Percentiles rank a stretch among this genome's conserved stretches.
Conservation (phyloP, 306 rosid genomes). For the Vigna unguiculata region DNA sequence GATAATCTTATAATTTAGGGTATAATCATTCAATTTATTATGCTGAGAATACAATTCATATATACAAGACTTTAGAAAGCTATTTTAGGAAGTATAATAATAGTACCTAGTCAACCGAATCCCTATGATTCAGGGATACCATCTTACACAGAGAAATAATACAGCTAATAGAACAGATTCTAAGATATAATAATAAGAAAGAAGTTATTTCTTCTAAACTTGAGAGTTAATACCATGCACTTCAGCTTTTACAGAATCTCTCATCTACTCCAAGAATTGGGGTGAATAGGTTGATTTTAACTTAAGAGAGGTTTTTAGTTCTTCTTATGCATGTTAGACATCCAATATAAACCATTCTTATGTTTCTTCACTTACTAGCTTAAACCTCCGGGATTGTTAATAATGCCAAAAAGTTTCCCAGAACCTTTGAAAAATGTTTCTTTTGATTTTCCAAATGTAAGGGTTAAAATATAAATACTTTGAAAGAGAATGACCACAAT, state of each 20-base stretch:
- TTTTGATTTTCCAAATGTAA: conserved; percentile 5
- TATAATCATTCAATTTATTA: too few relatives aligned
- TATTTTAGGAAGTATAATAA: too few relatives aligned
- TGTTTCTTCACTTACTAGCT: neutral
- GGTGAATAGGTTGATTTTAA: neutral
- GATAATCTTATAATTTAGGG: too few relatives aligned
- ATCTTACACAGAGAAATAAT: too few relatives aligned
- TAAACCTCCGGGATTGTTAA: conserved; percentile 21
- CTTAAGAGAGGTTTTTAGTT: neutral
- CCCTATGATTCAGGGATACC: too few relatives aligned
- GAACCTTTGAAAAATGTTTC: conserved; percentile 34
- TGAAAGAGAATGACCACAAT: conserved; percentile 3
- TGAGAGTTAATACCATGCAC: neutral
- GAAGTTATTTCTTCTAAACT: neutral
- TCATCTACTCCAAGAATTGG: neutral
- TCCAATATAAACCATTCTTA: neutral
- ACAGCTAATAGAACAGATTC: too few relatives aligned
- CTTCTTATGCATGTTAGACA: neutral
- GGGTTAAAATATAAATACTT: conserved; percentile 9
- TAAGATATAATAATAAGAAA: too few relatives aligned
- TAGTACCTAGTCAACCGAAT: too few relatives aligned
- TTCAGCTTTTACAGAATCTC: neutral
- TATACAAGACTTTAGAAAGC: too few relatives aligned
- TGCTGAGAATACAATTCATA: too few relatives aligned
- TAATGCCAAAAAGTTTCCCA: conserved; percentile 12